Conservation (phyloP, 352 stramenopile species). For the Elongisporangium anandrum region DNA sequence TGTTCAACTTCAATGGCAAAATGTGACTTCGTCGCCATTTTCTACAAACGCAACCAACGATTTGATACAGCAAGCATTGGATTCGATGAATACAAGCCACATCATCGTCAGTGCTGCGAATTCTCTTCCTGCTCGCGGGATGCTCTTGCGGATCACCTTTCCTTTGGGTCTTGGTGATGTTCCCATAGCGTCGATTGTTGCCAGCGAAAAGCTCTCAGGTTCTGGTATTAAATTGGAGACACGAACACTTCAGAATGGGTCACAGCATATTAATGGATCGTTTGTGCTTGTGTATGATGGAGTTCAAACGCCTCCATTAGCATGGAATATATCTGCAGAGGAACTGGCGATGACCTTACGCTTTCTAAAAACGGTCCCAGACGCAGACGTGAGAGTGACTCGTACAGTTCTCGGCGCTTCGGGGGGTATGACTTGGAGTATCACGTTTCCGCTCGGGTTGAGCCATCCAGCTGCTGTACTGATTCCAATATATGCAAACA, state of each 20-base stretch:
- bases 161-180: not conserved
- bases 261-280: constrained; percentile 27
- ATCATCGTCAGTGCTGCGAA: not conserved
- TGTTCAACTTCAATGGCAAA: constrained; percentile 13
- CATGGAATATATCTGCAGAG: constrained; percentile 77
- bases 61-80: constrained; percentile 14
- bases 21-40: constrained; percentile 11
- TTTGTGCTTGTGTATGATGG: constrained; percentile 49
- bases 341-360: constrained; percentile 74
- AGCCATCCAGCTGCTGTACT: constrained; percentile 27
- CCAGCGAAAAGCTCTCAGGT: constrained; percentile 15
- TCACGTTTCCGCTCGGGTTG: constrained; percentile 50
- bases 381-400: constrained; percentile 48
- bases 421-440: constrained; percentile 38
- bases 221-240: constrained; percentile 13
- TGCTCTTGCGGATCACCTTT: not conserved
- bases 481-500: constrained; percentile 16
- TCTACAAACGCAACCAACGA: constrained; percentile 11
- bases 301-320: constrained; percentile 47
- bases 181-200: not conserved
- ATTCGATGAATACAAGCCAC: not conserved
- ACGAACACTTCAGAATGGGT: constrained; percentile 37
- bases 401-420: constrained; percentile 20
- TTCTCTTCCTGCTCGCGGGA: constrained; percentile 4
- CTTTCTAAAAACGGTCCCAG: constrained; percentile 57